Evolutionary conservation across 805 yeast species (phyloP), one percentile per base, ranked within the genome.

Genomic region (Lachancea nothofagi): DNA sequence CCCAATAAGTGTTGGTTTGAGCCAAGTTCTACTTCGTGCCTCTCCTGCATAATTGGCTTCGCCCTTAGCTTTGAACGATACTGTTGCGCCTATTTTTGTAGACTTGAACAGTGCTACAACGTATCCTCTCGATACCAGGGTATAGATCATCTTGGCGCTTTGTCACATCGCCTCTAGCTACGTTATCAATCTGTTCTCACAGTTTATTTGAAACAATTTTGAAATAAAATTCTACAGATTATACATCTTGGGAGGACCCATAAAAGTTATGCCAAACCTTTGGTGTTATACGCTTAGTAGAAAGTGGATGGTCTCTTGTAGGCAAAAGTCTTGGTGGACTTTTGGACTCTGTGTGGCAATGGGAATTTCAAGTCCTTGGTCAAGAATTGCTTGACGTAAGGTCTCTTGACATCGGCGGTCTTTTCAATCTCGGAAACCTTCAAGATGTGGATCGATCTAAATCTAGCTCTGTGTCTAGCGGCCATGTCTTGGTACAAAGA

Each of bases 381-480:
- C 69, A 89, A 78, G 80, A 83, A 88, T 81, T 93, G 98, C 78
- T 80, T 89, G 72, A 88, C 80, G 93, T 93, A 90, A 75, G 86
- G 97, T 77, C 99, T 87, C 89, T 87, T 93, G 71, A 93, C 96
- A 65, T 93, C 98, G 53, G 85, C 95, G 62, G 93, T 80, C 83
- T 87, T 89, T 74, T 82, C 95, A 67, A 93, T 82, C 80, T 90
- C 97, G 70, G 89, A 97, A 71, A 93, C 97, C 87, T 93, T 93
- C 73, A 93, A 85, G 73, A 93, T 87, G 86, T 93, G 99, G 74
- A 93, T 85, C 61, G 90, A 83, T 83, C 98, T 87, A 82, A 93
- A 93, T 82, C 99, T 88, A 68, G 98, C 93, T 83, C 98, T 88
- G 95, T 93, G 99, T 80, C 98, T 89, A 62, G 99, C 97, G 75